phyloP scores from a whole-genome alignment of 495 filamentous ascomycete genomes.

The Pyrenula massariospora region DNA sequence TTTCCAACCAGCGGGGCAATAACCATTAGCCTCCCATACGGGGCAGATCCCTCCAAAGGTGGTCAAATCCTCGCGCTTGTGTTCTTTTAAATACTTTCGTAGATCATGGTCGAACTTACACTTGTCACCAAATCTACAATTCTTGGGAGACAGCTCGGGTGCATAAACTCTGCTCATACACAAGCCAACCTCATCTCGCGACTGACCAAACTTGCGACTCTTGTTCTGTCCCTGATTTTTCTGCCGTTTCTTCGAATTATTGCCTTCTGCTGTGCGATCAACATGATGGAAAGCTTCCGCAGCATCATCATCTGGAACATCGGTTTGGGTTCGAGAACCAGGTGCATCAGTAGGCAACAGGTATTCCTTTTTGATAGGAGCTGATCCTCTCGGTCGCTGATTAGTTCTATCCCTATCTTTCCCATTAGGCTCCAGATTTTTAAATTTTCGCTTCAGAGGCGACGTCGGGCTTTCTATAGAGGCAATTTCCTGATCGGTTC shows the following conservation, averaged over 20 bases:
- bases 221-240: conserved; percentile 76
- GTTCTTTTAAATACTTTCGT: conserved; percentile 70
- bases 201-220: conserved; percentile 69
- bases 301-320: conserved; percentile 47
- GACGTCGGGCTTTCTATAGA: not conserved
- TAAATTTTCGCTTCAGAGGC: not conserved
- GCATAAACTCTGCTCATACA: conserved; percentile 56
- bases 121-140: conserved; percentile 62
- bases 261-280: conserved; percentile 24
- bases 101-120: conserved; percentile 76
- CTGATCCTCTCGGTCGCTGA: conserved; percentile 50
- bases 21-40: conserved; percentile 61
- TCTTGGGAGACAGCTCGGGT: conserved; percentile 61
- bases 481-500: not conserved
- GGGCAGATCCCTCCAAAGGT: conserved; percentile 70
- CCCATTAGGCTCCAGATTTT: not conserved
- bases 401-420: not conserved
- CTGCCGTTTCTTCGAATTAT: conserved; percentile 48
- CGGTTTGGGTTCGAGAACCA: conserved; percentile 5
- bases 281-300: conserved; percentile 49
- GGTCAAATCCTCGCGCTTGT: conserved; percentile 65
- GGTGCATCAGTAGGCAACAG: conserved; percentile 13
- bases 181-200: conserved; percentile 63
- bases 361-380: conserved; percentile 77
- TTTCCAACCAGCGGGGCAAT: conserved; percentile 77